phyloP scores from a whole-genome alignment of 176 grass and related monocot species.

The Tuctoria greenei region DNA sequence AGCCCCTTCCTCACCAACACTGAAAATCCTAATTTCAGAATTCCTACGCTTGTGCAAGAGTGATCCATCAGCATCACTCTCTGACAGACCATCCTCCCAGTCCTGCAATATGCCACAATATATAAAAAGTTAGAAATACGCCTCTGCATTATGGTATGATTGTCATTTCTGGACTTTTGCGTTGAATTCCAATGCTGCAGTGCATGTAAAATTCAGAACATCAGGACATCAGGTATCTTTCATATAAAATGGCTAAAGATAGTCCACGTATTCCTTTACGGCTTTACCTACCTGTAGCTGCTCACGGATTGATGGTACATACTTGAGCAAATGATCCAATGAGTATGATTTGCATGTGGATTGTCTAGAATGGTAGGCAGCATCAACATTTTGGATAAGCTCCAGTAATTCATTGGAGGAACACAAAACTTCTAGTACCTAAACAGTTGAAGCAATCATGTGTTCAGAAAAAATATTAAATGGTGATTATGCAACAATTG shows the following conservation, averaged over 20 bases:
- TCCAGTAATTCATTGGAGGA: slow-evolving; percentile 52
- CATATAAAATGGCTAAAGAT: background rate
- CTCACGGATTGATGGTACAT: slow-evolving; percentile 58
- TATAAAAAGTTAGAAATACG: slow-evolving; percentile 12
- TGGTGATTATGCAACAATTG: background rate
- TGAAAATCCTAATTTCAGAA: slow-evolving; percentile 65
- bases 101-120: slow-evolving; percentile 50
- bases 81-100: slow-evolving; percentile 70
- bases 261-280: slow-evolving; percentile 20
- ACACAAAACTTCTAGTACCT: slow-evolving; percentile 70
- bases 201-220: background rate
- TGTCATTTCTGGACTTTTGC: background rate
- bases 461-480: background rate
- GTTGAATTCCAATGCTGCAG: slow-evolving; percentile 16
- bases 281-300: slow-evolving; percentile 56
- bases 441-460: slow-evolving; percentile 27
- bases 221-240: background rate
- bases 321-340: slow-evolving; percentile 58
- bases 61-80: slow-evolving; percentile 57
- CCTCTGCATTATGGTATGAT: background rate
- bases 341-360: slow-evolving; percentile 27
- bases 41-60: slow-evolving; percentile 57
- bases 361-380: slow-evolving; percentile 52
- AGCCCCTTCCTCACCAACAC: slow-evolving; percentile 64
- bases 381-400: slow-evolving; percentile 56